A percentile compares a stretch with the other conserved stretches of the same genome.
Evolutionary conservation across 75 land plant genomes (phyloP).

Genomic region (Chamaecyparis obtusa): DNA sequence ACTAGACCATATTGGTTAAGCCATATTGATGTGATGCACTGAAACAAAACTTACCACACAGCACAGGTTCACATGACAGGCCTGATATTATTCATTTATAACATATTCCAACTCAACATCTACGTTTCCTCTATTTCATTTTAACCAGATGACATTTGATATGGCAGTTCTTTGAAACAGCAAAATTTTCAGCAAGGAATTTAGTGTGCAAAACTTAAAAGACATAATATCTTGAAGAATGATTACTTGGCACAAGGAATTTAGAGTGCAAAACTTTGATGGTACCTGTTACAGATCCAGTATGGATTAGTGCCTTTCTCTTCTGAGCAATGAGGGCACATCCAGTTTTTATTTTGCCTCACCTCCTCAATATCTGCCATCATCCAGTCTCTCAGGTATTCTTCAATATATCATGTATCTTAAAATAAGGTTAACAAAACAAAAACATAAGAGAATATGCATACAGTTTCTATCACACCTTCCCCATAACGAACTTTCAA

Average conservation of each 20-base stretch:
- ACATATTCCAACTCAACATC: not conserved
- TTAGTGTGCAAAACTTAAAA: too few relatives aligned
- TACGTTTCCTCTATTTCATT: not conserved
- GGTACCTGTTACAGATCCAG: slow-evolving; percentile 68
- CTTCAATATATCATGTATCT: not conserved
- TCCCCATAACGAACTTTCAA: slow-evolving; percentile 60
- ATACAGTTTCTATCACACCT: slow-evolving; percentile 29
- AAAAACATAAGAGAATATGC: not conserved
- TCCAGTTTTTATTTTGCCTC: slow-evolving; percentile 38
- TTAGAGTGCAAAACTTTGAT: not conserved
- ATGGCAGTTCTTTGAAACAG: not conserved
- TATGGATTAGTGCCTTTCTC: slow-evolving; percentile 44
- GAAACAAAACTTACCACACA: not conserved
- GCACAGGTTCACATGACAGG: not conserved
- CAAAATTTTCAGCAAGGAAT: not conserved
- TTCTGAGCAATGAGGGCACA: slow-evolving; percentile 59
- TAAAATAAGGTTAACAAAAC: not conserved
- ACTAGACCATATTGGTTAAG: too few relatives aligned
- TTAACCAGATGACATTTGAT: not conserved
- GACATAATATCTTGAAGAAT: not conserved
- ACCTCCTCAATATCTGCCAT: slow-evolving; percentile 51
- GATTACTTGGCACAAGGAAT: not conserved
- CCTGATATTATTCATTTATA: not conserved
- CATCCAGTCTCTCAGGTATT: not conserved
- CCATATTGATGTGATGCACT: too few relatives aligned